Conservation (phyloP, 768 basidiomycete genomes). For the Boletus sensibilis region DNA sequence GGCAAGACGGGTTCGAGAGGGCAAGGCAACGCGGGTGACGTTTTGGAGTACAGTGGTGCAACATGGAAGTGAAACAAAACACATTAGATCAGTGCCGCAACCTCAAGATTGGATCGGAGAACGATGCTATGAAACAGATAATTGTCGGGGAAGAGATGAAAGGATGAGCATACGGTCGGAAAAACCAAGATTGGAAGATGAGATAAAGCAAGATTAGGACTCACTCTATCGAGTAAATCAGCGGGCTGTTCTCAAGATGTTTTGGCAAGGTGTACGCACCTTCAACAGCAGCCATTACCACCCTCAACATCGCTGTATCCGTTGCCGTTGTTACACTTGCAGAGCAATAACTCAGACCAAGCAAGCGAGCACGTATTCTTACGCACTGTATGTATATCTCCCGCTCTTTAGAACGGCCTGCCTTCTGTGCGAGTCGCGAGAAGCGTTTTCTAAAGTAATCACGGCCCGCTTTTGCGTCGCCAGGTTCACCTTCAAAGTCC, state of each 20-base stretch:
- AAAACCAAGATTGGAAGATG: conserved; percentile 20
- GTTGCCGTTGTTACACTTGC: conserved; percentile 84
- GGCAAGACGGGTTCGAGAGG: conserved; percentile 12
- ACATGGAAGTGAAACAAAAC: conserved; percentile 21
- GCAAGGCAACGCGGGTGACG: conserved; percentile 2
- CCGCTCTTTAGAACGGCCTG: conserved; percentile 78
- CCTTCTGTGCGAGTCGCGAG: conserved; percentile 77
- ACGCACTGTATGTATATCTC: conserved; percentile 94
- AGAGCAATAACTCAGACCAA: conserved; percentile 6
- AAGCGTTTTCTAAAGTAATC: conserved; percentile 92
- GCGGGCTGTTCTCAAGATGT: not conserved
- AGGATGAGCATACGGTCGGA: conserved; percentile 29
- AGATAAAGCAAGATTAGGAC: conserved; percentile 37
- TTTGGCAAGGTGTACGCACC: conserved; percentile 46
- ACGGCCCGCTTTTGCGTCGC: conserved; percentile 70
- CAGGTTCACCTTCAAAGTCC: conserved; percentile 83
- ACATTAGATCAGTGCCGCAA: conserved; percentile 34
- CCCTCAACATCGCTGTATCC: conserved; percentile 82
- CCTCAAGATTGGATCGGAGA: conserved; percentile 38
- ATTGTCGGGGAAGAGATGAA: conserved; percentile 14
- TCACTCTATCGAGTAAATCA: conserved; percentile 57
- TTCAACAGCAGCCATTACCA: conserved; percentile 96
- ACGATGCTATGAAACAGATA: conserved; percentile 32
- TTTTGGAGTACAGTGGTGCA: conserved; percentile 15
- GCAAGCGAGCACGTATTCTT: not conserved